A percentile compares a stretch with the other conserved stretches of the same genome.
Evolutionary conservation across 2,329 filamentous ascomycete genomes (phyloP).

Genomic region (Penicillium vulpinum): DNA sequence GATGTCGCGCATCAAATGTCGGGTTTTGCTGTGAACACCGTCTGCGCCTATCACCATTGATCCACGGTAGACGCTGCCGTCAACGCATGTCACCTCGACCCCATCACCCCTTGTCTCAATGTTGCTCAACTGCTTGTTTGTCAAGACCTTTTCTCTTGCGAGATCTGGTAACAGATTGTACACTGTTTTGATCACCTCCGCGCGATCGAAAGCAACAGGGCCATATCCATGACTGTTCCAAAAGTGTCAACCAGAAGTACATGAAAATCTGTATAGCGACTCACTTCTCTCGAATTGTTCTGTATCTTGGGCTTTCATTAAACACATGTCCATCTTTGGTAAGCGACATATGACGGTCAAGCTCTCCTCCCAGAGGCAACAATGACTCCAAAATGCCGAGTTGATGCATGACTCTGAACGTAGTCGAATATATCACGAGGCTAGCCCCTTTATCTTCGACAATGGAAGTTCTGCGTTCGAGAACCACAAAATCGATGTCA

Average conservation of each 20-base stretch:
- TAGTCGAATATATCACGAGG: conserved; percentile 28
- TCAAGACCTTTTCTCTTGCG: conserved; percentile 1
- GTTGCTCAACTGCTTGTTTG: not conserved
- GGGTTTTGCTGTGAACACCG: conserved; percentile 14
- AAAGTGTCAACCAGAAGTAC: not conserved
- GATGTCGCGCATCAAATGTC: conserved; percentile 6
- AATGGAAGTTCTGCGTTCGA: conserved; percentile 30
- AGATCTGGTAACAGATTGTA: conserved; percentile 12
- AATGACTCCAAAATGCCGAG: conserved; percentile 26
- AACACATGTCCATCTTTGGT: conserved; percentile 9
- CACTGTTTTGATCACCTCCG: conserved; percentile 9
- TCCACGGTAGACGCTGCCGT: conserved; percentile 1
- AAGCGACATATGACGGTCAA: conserved; percentile 8
- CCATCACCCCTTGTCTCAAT: not conserved
- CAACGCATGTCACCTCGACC: not conserved
- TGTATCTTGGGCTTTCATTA: conserved; percentile 4
- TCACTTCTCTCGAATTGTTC: not conserved
- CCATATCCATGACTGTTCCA: conserved; percentile 7
- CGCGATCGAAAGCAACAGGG: conserved; percentile 14
- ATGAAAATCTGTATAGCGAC: not conserved
- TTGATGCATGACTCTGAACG: conserved; percentile 30
- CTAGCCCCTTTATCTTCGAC: conserved; percentile 31
- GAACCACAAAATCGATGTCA: conserved; percentile 37
- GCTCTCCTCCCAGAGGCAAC: conserved; percentile 2
- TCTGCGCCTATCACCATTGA: conserved; percentile 16